Percentiles rank a stretch among this genome's conserved stretches.
Conservation (phyloP, 2,329 filamentous ascomycete species). For the Cytospora piceae region DNA sequence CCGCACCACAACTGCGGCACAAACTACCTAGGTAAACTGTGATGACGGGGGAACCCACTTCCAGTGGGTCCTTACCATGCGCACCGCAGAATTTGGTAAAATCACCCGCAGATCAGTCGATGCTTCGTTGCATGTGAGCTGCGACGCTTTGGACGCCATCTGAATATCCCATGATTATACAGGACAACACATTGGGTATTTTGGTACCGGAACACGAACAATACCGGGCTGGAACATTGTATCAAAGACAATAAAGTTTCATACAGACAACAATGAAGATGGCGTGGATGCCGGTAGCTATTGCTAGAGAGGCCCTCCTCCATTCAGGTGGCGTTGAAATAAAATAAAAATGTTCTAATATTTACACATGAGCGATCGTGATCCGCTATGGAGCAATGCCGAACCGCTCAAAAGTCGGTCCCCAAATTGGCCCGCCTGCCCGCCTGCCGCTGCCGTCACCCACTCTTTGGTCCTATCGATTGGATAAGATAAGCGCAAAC, state of each 20-base stretch:
- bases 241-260: background rate
- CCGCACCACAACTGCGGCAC: background rate
- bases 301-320: background rate
- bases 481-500: conserved; percentile 17
- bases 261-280: background rate
- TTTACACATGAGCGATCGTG: conserved; percentile 22
- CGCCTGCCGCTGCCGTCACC: background rate
- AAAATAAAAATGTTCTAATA: background rate
- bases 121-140: conserved; percentile 17
- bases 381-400: conserved; percentile 5
- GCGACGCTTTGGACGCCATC: background rate
- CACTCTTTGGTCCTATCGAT: conserved; percentile 17
- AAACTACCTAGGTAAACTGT: background rate
- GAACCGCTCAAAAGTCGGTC: background rate
- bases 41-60: conserved; percentile 18
- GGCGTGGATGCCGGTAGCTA: background rate
- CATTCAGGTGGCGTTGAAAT: background rate
- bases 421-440: no score
- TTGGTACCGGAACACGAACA: background rate
- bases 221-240: background rate
- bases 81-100: conserved; percentile 21
- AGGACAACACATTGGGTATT: no score
- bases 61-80: conserved; percentile 14
- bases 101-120: conserved; percentile 4
- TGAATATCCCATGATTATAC: background rate